Base-by-base conservation (phyloP, 2,329 filamentous ascomycete genomes). In the Neonectria punicea region DNA sequence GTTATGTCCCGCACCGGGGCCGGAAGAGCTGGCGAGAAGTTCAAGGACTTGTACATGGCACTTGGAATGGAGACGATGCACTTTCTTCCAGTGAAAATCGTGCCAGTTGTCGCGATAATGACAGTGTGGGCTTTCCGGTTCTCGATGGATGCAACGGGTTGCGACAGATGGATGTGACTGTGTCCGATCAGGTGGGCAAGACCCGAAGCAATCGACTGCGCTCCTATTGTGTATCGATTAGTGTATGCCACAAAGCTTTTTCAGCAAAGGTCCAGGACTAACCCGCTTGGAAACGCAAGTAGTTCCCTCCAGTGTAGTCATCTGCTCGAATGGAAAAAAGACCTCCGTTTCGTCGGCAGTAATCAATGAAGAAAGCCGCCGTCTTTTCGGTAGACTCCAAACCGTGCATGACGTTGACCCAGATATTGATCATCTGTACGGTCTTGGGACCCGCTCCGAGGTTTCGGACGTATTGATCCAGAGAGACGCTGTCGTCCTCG, bases 21-120 rank as follows among this genome's bases (percentile, higher is more conserved):
- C 0, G 84, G 80, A 0, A 86, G 75, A 1, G 80, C 69, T 1
- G 86, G 86, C 0, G 76, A 71, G 71, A 87, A 85, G 4, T 73
- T 74, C 25, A 88, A 80, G 8, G 80, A 77, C 10, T 78, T 76
- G 58, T 83, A 81, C 47, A 86, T 74, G 7, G 85, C 80, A 6
- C 81, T 84, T 0, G 86, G 82, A 6, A 88, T 73, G 1, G 85
- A 84, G 3, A 86, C 65, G 53, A 88, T 81, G 28, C 80, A 76
- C 49, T 82, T 83, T 22, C 74, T 76, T 0, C 77, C 80, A 3
- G 75, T 64, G 22, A 80, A 74, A 0, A 72, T 61, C 20, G 67
- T 71, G 9, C 70, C 72, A 1, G 63, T 69, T 0, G 67, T 73
- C 0, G 74, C 74, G 9, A 53, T 72, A 2, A 77, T 70, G 0